Base-by-base conservation (phyloP, 2,329 filamentous ascomycete species). In the Rachicladosporium sp. region DNA sequence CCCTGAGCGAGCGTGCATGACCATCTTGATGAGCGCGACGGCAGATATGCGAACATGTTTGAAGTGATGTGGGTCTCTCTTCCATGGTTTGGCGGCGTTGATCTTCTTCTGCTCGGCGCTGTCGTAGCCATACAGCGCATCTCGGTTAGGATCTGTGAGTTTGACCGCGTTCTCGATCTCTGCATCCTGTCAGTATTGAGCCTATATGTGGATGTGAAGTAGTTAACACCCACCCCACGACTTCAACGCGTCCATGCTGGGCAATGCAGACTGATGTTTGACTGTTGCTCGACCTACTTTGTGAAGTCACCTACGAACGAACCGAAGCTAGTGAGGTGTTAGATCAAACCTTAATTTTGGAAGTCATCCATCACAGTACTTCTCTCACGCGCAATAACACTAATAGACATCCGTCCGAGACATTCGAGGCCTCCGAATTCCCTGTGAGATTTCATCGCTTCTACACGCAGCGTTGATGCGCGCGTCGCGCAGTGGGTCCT, bases 1-100 rank as follows among this genome's bases (percentile, higher is more conserved):
- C 49, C 91, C 91, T 0, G 86, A 88, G n/a, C 91, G 83, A 7
- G 91, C 91, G 61, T 98, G 91, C 84, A 95, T 96, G 48, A 93
- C 86, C 91, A 98, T 98, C 67, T 98, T 98, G 51, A 96, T 76
- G 43, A 98, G 75, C 4, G 91, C 91, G 9, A 94, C 80, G 43
- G 91, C 87, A 38, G 85, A 93, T 63, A 98, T 89, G 54, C 88
- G 85, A 35, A 96, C 86, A 39, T 82, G 74, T 60, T 89, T 93
- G 74, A 96, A 98, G 69, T 95, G 80, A 61, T 86, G 73, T 0
- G 82, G 80, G 56, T 95, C 79, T 35, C 68, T 69, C 36, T 67
- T 68, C 91, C 91, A 96, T 45, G 88, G 87, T 39, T 74, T 74
- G 13, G 71, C 67, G 8, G 71, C 64, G 46, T 71, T 72, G 48